phyloP scores from a whole-genome alignment of 1,284 basidiomycete genomes.

The Cerioporus squamosus region DNA sequence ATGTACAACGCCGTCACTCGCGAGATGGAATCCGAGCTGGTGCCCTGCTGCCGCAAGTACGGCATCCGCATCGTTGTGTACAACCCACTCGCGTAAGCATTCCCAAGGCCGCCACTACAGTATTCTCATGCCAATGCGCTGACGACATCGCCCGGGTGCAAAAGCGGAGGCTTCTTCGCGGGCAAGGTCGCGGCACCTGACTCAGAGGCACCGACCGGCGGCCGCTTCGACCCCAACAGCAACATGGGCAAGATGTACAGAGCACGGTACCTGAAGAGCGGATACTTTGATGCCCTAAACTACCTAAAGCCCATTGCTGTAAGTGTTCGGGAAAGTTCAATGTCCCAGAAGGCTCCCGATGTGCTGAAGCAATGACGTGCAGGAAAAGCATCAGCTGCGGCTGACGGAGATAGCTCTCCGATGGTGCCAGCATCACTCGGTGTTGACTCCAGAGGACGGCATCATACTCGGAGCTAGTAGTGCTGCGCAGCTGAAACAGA shows the following conservation, averaged over 20 bases:
- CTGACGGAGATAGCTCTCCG: slow-evolving; percentile 49
- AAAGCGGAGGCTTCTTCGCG: slow-evolving; percentile 48
- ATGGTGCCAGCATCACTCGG: slow-evolving; percentile 52
- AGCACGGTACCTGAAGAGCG: slow-evolving; percentile 46
- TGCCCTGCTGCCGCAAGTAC: slow-evolving; percentile 60
- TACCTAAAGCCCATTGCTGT: slow-evolving; percentile 43
- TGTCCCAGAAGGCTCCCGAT: not conserved
- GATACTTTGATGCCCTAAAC: slow-evolving; percentile 50
- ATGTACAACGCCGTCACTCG: slow-evolving; percentile 61
- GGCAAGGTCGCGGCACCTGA: slow-evolving; percentile 45
- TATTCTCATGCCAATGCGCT: not conserved
- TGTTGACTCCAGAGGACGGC: slow-evolving; percentile 43
- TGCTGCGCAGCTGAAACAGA: slow-evolving; percentile 42
- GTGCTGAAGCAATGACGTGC: slow-evolving; percentile 1
- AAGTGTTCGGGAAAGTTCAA: not conserved
- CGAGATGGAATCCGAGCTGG: slow-evolving; percentile 56
- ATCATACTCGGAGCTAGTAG: slow-evolving; percentile 47
- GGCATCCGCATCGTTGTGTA: slow-evolving; percentile 57
- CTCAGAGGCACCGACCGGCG: slow-evolving; percentile 32
- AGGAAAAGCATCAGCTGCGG: slow-evolving; percentile 45
- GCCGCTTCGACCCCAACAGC: slow-evolving; percentile 39
- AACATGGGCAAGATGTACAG: slow-evolving; percentile 44
- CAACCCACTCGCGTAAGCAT: slow-evolving; percentile 52
- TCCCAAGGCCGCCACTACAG: not conserved
- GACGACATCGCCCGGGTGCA: not conserved